Base-by-base conservation (phyloP, 208 protist species). In the Leishmania lainsoni region DNA sequence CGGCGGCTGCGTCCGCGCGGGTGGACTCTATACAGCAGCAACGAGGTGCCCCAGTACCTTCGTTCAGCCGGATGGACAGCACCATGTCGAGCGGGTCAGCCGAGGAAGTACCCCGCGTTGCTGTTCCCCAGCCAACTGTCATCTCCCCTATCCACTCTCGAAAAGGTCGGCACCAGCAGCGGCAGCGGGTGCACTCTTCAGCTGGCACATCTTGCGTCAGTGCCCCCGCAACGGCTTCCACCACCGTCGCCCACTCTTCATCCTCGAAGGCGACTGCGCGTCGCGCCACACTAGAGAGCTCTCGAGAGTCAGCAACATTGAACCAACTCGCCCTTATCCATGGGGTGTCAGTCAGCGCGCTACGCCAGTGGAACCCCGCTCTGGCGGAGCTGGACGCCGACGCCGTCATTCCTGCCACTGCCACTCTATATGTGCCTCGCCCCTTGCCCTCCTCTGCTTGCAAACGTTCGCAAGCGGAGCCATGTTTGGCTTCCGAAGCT, bases 331-430 rank as follows among this genome's bases (percentile, higher is more conserved):
- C 88, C 0, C 84, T 87, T 48, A 39, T 88, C 69, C 81, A 93
- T 71, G 78, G 86, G 71, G 32, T 88, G 32, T 56, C 88, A 16
- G 39, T 87, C 17, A 42, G 75, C 45, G 74, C 49, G 52, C 81
- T 92, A 42, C 48, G 84, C 22, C 59, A 80, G 65, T 68, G 81
- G 68, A 94, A 91, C 58, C 88, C 90, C 9, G 68, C 86, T 17
- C 85, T 94, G 58, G 68, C 76, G 3, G 35, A 70, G 35, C 81
- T 85, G 56, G 85, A 76, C 29, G 72, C 72, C 54, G 72, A 86
- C 66, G 81, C 83, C n/a, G 9, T 76, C 12, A 71, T 92, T 17
- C 83, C 90, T 2, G 59, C 59, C 12, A 71, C 75, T 0, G 59
- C 22, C 8, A 56, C 79, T 14, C 39, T 84, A 29, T 39, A 63